Percentiles rank a stretch among this genome's conserved stretches.
These are phyloP conservation scores for Eutrema salsugineum DNA, from an alignment of 441 rosid species.

Conservation along the genomic window DNA sequence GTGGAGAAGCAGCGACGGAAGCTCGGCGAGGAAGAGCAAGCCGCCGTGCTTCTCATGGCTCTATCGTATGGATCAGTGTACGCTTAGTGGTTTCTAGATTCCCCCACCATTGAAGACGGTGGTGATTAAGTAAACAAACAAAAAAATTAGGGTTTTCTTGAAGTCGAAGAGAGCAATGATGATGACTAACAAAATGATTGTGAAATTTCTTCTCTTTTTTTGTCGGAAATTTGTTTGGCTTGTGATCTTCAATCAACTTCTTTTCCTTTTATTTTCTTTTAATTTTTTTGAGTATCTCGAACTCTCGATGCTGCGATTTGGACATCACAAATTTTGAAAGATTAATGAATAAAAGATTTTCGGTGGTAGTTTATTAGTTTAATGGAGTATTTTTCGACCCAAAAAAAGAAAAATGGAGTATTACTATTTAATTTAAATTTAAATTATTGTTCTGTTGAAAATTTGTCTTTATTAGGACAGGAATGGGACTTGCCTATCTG, in stretches of 20 bases:
- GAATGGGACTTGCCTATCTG: constrained; percentile 17
- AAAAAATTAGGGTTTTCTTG: constrained; percentile 1
- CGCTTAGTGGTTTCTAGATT: constrained; percentile 33
- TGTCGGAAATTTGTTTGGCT: background rate
- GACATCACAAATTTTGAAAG: constrained; percentile 14
- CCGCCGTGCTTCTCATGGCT: constrained; percentile 86
- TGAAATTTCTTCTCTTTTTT: background rate
- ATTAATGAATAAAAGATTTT: background rate
- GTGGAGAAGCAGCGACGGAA: constrained; percentile 60
- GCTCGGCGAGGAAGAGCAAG: constrained; percentile 88
- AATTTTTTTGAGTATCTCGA: constrained; percentile 13
- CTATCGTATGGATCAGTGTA: constrained; percentile 77
- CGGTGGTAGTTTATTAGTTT: background rate
- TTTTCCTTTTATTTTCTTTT: background rate
- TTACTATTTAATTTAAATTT: background rate
- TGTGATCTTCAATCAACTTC: background rate
- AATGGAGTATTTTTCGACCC: background rate
- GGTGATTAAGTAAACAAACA: background rate
- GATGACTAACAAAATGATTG: constrained; percentile 29
- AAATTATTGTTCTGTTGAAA: background rate
- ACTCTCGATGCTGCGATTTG: background rate
- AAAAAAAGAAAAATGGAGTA: no score
- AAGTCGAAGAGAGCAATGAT: background rate
- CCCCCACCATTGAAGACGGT: background rate
- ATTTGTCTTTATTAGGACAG: constrained; percentile 19